phyloP scores from a whole-genome alignment of 2,329 filamentous ascomycete species.

The Raffaelea arxii region DNA sequence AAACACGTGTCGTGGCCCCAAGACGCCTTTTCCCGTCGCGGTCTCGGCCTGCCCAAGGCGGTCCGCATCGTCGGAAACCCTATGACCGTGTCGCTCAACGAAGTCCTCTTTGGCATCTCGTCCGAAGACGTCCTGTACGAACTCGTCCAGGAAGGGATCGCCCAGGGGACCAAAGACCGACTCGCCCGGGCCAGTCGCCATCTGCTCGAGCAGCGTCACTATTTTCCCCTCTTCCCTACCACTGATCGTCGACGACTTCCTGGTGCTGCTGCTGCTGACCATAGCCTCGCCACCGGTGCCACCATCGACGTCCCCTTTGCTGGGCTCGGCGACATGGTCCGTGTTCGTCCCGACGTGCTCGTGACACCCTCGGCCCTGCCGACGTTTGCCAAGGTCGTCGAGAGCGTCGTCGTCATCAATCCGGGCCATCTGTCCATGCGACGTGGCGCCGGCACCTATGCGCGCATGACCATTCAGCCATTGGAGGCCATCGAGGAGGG shows the following conservation, averaged over 20 bases:
- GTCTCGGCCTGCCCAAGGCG: slow-evolving; percentile 69
- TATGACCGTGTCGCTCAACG: slow-evolving; percentile 81
- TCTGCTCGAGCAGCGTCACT: slow-evolving; percentile 82
- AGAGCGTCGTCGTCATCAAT: slow-evolving; percentile 84
- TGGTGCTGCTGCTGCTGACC: slow-evolving; percentile 50
- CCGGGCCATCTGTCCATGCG: slow-evolving; percentile 81
- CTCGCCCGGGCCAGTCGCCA: slow-evolving; percentile 56
- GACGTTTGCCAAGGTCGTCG: slow-evolving; percentile 84
- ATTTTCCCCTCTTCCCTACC: slow-evolving; percentile 81
- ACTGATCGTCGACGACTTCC: slow-evolving; percentile 57
- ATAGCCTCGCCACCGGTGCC: slow-evolving; percentile 58
- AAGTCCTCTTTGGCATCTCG: slow-evolving; percentile 71
- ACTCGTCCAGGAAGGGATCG: slow-evolving; percentile 63
- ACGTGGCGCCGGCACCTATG: slow-evolving; percentile 75
- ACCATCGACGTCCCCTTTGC: slow-evolving; percentile 76
- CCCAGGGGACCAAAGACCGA: slow-evolving; percentile 42
- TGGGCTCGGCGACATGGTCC: slow-evolving; percentile 85
- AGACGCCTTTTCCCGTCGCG: slow-evolving; percentile 53
- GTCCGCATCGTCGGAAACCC: slow-evolving; percentile 79
- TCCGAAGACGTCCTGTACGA: slow-evolving; percentile 80
- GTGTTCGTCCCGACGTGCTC: slow-evolving; percentile 74
- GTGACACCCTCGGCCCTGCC: slow-evolving; percentile 74
- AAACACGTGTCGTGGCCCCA: slow-evolving; percentile 81
- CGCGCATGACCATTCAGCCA: slow-evolving; percentile 65
- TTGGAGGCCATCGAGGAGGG: slow-evolving; percentile 47